These are phyloP conservation scores for Umbelopsis sp. DNA, from an alignment of 192 early-diverging fungal genomes.

Conservation along the genomic window DNA sequence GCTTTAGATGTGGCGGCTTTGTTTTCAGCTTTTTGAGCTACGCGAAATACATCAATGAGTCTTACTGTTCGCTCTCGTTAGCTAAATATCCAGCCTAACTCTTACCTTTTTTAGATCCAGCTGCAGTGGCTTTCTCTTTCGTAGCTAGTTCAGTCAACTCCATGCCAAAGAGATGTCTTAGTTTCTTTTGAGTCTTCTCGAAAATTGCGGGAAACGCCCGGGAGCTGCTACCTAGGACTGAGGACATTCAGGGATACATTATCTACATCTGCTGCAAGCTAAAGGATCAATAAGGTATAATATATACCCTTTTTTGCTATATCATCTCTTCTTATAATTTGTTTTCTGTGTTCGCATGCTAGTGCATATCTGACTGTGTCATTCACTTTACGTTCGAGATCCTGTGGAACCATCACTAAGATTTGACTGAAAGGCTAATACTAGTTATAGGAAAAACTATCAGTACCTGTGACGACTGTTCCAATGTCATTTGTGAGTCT, in stretches of 20 bases:
- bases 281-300: background rate
- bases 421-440: too few relatives aligned
- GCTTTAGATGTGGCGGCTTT: slow-evolving; percentile 28
- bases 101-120: background rate
- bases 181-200: slow-evolving; percentile 46
- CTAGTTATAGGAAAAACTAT: too few relatives aligned
- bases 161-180: slow-evolving; percentile 66
- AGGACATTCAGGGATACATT: background rate
- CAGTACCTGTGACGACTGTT: background rate
- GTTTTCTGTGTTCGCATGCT: slow-evolving; percentile 53
- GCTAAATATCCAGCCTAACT: background rate
- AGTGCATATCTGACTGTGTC: slow-evolving; percentile 64
- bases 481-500: background rate
- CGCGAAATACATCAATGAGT: slow-evolving; percentile 3
- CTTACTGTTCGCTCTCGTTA: slow-evolving; percentile 9
- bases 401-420: slow-evolving; percentile 30
- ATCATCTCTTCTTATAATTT: slow-evolving; percentile 60
- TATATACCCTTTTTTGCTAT: slow-evolving; percentile 55
- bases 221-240: slow-evolving; percentile 55
- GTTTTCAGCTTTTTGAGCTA: background rate
- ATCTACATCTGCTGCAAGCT: background rate
- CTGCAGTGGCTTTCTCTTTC: slow-evolving; percentile 29
- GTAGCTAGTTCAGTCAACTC: slow-evolving; percentile 58
- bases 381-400: slow-evolving; percentile 60
- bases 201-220: slow-evolving; percentile 52